These are phyloP conservation scores for Neurospora africana DNA, from an alignment of 495 filamentous ascomycete species.

Conservation along the genomic window DNA sequence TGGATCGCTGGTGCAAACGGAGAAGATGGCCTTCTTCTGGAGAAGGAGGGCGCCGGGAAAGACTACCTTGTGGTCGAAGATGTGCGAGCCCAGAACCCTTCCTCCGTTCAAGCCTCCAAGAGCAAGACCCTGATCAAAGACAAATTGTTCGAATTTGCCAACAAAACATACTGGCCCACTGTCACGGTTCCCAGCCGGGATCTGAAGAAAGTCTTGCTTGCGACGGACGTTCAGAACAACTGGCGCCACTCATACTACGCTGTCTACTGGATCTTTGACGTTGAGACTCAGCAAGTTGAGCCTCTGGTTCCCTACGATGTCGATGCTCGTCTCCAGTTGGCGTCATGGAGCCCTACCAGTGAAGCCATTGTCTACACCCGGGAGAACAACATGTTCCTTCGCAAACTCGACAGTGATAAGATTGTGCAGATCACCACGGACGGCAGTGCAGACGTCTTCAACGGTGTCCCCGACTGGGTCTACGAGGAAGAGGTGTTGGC, in stretches of 20 bases:
- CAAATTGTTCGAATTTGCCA: slow-evolving; percentile 46
- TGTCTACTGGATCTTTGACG: slow-evolving; percentile 89
- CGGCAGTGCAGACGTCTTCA: slow-evolving; percentile 78
- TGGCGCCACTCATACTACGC: slow-evolving; percentile 86
- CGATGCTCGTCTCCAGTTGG: slow-evolving; percentile 66
- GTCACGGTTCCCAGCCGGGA: slow-evolving; percentile 69
- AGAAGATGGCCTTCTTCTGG: slow-evolving; percentile 77
- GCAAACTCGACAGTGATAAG: slow-evolving; percentile 45
- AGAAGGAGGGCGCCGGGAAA: slow-evolving; percentile 45
- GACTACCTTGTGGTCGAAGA: slow-evolving; percentile 83
- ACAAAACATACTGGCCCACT: slow-evolving; percentile 37
- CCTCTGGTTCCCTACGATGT: slow-evolving; percentile 63
- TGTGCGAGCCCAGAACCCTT: slow-evolving; percentile 44
- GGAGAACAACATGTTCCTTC: slow-evolving; percentile 79
- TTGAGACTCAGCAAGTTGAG: slow-evolving; percentile 66
- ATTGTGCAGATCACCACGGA: slow-evolving; percentile 73
- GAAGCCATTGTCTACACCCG: slow-evolving; percentile 77
- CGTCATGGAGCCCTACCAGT: slow-evolving; percentile 79
- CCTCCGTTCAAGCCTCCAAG: slow-evolving; percentile 28
- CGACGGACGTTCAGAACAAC: slow-evolving; percentile 58
- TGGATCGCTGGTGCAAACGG: slow-evolving; percentile 83
- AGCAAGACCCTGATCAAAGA: slow-evolving; percentile 66
- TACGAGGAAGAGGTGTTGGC: slow-evolving; percentile 93
- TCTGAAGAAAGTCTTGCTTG: slow-evolving; percentile 71
- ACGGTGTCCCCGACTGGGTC: slow-evolving; percentile 98